phyloP scores from a whole-genome alignment of 805 yeast genomes.

The Hemisphaericaspora nanyangensis region DNA sequence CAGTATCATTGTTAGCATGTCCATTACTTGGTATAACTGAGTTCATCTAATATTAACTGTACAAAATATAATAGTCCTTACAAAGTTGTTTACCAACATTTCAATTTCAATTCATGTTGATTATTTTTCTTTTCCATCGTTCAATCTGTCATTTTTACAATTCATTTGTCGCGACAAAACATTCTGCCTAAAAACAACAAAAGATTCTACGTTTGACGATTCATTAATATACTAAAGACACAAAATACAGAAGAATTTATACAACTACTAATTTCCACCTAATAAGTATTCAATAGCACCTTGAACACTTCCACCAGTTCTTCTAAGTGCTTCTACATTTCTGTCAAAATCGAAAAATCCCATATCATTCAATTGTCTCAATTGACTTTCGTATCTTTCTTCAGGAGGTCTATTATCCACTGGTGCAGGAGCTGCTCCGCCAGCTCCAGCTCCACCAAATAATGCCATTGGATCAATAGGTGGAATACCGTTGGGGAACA shows the following conservation, averaged over 20 bases:
- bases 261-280: slow-evolving; percentile 16
- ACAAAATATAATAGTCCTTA: too few relatives aligned
- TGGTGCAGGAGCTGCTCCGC: slow-evolving; percentile 25
- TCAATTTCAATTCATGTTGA: too few relatives aligned
- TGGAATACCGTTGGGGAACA: slow-evolving; percentile 34
- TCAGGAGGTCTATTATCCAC: slow-evolving; percentile 44
- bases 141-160: background rate
- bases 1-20: background rate
- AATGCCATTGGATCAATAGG: slow-evolving; percentile 52
- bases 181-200: too few relatives aligned
- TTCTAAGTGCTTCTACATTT: slow-evolving; percentile 85
- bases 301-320: slow-evolving; percentile 96
- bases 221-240: background rate
- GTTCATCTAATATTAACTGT: background rate
- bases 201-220: background rate
- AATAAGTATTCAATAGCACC: slow-evolving; percentile 90
- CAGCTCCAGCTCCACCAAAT: slow-evolving; percentile 36
- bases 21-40: background rate
- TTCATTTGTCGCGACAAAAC: too few relatives aligned
- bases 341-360: slow-evolving; percentile 88
- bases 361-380: slow-evolving; percentile 46
- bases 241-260: background rate
- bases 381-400: slow-evolving; percentile 40
- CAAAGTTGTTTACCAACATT: too few relatives aligned
- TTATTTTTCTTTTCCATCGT: too few relatives aligned